A percentile compares a stretch with the other conserved stretches of the same genome.
Evolutionary conservation across 352 stramenopile genomes (phyloP).

Genomic region (Globisporangium sylvaticum): DNA sequence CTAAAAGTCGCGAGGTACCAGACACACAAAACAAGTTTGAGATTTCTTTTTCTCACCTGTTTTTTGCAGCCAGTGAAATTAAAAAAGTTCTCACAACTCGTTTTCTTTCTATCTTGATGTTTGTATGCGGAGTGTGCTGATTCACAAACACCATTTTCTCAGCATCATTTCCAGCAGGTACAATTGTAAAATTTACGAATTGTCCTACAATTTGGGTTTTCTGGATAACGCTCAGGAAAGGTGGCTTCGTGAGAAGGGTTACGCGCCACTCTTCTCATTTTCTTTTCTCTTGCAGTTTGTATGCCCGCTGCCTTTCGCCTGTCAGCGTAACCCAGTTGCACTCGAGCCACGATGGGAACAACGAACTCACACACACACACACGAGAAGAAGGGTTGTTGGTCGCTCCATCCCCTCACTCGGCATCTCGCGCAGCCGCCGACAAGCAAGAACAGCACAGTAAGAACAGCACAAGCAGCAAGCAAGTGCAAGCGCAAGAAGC

Average conservation of each 20-base stretch:
- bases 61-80: background rate
- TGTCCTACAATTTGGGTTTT: background rate
- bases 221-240: background rate
- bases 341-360: slow-evolving; percentile 1
- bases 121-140: background rate
- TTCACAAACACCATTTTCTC: background rate
- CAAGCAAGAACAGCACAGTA: background rate
- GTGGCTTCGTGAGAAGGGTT: background rate
- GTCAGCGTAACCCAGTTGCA: slow-evolving; percentile 11
- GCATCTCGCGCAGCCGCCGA: slow-evolving; percentile 1
- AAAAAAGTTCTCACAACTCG: background rate
- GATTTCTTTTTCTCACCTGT: background rate
- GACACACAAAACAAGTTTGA: too few species aligned
- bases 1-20: background rate
- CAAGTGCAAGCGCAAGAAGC: background rate
- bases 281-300: slow-evolving; percentile 4
- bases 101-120: background rate
- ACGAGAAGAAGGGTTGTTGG: background rate
- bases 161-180: background rate
- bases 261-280: background rate
- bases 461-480: background rate
- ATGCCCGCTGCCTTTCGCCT: background rate
- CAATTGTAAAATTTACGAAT: background rate
- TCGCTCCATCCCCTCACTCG: slow-evolving; percentile 8
- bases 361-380: background rate